Evolutionary conservation across 2,329 filamentous ascomycete species (phyloP).

Genomic region (Penicillium italicum): DNA sequence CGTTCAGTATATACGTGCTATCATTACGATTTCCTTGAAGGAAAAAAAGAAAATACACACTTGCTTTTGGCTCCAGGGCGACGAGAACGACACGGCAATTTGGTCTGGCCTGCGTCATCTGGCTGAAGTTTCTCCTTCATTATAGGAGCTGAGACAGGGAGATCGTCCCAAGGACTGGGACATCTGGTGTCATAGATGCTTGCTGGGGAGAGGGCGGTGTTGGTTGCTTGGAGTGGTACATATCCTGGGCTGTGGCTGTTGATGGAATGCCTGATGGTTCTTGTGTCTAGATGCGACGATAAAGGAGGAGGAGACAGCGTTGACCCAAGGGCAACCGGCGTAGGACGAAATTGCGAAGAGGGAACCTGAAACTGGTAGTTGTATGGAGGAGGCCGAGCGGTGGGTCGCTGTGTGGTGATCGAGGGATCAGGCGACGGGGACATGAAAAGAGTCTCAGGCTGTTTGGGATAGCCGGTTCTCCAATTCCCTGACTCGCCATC

Average conservation of each 20-base stretch:
- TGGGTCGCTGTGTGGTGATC: neutral
- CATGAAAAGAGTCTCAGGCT: neutral
- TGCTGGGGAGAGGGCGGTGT: neutral
- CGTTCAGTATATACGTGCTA: neutral
- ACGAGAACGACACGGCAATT: neutral
- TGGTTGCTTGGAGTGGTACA: neutral
- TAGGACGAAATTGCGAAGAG: neutral
- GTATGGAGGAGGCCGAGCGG: neutral
- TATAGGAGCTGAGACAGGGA: neutral
- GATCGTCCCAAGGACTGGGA: neutral
- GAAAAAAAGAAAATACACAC: neutral
- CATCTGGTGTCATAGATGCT: neutral
- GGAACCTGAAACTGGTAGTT: neutral
- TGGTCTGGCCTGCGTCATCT: neutral
- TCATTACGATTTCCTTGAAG: neutral
- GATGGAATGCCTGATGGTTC: neutral
- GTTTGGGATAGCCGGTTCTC: neutral
- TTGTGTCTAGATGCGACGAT: neutral
- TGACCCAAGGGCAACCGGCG: neutral
- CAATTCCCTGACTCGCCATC: neutral
- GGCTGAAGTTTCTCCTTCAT: neutral
- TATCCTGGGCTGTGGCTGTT: neutral
- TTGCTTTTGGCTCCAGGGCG: neutral
- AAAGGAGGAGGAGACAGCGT: neutral
- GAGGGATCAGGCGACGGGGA: neutral